These are phyloP conservation scores for Penicillium oxalicum DNA, from an alignment of 2,329 filamentous ascomycete genomes.

Conservation along the genomic window DNA sequence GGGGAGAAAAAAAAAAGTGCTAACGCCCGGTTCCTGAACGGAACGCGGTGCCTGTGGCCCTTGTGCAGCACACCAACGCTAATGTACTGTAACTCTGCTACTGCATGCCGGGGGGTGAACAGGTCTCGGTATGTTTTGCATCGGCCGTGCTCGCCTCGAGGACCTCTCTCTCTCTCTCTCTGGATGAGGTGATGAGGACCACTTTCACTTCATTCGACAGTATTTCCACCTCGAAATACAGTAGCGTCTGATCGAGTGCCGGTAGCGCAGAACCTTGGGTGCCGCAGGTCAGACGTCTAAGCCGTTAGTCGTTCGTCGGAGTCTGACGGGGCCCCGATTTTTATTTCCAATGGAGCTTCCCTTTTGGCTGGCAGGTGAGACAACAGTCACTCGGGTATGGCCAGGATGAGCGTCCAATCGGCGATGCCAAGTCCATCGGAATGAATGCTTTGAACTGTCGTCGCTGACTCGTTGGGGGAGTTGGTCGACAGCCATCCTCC, in stretches of 20 bases:
- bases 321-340: not conserved
- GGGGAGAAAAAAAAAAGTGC: not conserved
- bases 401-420: not conserved
- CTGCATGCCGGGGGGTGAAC: constrained; percentile 5
- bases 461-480: too few species aligned
- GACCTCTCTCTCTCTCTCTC: not conserved
- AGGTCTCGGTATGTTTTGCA: constrained; percentile 16
- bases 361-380: constrained; percentile 16
- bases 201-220: too few species aligned
- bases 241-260: constrained; percentile 6
- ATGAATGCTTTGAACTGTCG: not conserved
- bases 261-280: constrained; percentile 8
- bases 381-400: constrained; percentile 6
- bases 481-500: not conserved
- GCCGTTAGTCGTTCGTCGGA: too few species aligned
- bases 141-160: not conserved
- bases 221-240: not conserved
- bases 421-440: constrained; percentile 1
- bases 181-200: too few species aligned
- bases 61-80: not conserved
- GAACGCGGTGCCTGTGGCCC: constrained; percentile 1
- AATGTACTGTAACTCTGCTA: constrained; percentile 17
- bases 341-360: too few species aligned
- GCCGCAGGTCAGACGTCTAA: not conserved
- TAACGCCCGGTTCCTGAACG: constrained; percentile 8